These are phyloP conservation scores for Trichoderma brevicompactum DNA, from an alignment of 2,329 filamentous ascomycete genomes.

Conservation along the genomic window DNA sequence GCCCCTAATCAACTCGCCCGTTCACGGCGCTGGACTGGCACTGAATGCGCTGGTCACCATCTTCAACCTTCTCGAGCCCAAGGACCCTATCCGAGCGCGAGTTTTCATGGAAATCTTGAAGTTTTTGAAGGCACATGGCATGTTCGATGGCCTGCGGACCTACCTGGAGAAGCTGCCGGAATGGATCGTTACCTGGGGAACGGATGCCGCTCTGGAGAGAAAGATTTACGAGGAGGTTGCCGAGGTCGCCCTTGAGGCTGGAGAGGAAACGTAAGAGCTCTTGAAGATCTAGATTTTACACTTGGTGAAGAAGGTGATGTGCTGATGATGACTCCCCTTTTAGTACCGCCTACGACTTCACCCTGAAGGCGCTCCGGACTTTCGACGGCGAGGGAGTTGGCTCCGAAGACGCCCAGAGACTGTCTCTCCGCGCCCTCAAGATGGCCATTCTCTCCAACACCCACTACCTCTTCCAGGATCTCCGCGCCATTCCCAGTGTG, in stretches of 20 bases:
- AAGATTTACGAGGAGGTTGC: slow-evolving; percentile 83
- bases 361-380: slow-evolving; percentile 64
- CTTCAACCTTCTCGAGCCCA: slow-evolving; percentile 86
- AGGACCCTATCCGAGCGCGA: slow-evolving; percentile 82
- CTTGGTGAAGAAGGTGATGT: not conserved
- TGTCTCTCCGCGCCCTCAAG: slow-evolving; percentile 62
- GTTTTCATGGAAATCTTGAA: slow-evolving; percentile 88
- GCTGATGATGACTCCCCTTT: not conserved
- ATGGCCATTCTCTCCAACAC: slow-evolving; percentile 57
- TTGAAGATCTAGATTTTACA: not conserved
- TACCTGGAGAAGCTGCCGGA: slow-evolving; percentile 81
- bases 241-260: slow-evolving; percentile 77
- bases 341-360: slow-evolving; percentile 69
- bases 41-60: slow-evolving; percentile 91
- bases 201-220: slow-evolving; percentile 79
- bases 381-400: slow-evolving; percentile 62
- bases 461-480: slow-evolving; percentile 76
- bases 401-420: slow-evolving; percentile 63
- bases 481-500: slow-evolving; percentile 79
- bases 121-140: slow-evolving; percentile 73
- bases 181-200: slow-evolving; percentile 84
- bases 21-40: slow-evolving; percentile 82
- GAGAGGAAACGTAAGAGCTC: slow-evolving; percentile 71
- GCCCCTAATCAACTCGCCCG: slow-evolving; percentile 82
- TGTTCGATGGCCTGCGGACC: slow-evolving; percentile 82